Percentiles rank a stretch among this genome's conserved stretches.
Evolutionary conservation across 2,329 filamentous ascomycete species (phyloP).

Genomic region (Botrytis byssoidea): DNA sequence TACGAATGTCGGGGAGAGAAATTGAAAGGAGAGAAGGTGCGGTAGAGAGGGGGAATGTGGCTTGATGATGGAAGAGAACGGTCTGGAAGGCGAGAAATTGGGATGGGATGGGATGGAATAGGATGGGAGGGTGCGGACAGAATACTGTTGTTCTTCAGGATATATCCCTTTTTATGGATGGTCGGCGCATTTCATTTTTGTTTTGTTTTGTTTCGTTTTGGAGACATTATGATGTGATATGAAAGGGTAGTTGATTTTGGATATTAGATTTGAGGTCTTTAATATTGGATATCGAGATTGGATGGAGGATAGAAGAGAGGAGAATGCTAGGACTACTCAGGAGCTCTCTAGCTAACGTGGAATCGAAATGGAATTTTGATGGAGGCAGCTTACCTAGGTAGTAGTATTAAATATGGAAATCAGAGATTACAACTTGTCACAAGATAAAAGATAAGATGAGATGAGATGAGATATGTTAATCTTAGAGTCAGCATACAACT

Average conservation of each 20-base stretch:
- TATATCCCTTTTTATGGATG: constrained; percentile 1
- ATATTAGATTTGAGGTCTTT: neutral
- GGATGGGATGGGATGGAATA: neutral
- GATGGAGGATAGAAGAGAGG: neutral
- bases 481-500: no score
- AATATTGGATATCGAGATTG: neutral
- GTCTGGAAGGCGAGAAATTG: neutral
- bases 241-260: neutral
- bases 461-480: no score
- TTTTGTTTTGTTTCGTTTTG: neutral
- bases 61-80: neutral
- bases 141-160: neutral
- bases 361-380: neutral
- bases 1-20: neutral
- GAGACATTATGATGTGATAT: neutral
- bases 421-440: neutral
- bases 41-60: neutral
- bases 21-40: neutral
- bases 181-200: neutral
- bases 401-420: neutral
- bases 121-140: neutral
- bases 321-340: neutral
- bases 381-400: neutral
- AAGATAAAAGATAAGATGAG: neutral
- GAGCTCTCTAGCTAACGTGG: neutral